Evolutionary conservation across 345 rosid genomes (phyloP).

Genomic region (Salix suchowensis): DNA sequence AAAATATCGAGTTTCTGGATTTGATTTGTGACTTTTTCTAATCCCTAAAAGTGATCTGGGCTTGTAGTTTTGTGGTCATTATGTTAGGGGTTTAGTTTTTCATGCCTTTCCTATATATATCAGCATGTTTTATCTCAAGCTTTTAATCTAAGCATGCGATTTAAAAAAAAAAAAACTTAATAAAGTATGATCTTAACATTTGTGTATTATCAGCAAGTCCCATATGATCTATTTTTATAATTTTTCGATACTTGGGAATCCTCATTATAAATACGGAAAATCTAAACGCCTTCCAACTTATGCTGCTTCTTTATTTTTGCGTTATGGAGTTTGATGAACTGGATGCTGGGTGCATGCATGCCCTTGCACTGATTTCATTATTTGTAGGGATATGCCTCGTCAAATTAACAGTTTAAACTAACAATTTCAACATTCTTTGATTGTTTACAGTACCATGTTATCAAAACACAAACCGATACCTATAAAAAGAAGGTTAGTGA

Average conservation of each 20-base stretch:
- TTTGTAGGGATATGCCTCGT: neutral
- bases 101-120: too few species aligned
- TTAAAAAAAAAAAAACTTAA: too few species aligned
- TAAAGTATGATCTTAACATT: too few species aligned
- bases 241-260: neutral
- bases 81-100: too few species aligned
- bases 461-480: conserved; percentile 46
- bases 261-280: neutral
- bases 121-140: too few species aligned
- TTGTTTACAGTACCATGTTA: conserved; percentile 36
- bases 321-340: neutral
- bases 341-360: neutral
- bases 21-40: neutral
- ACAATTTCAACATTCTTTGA: neutral
- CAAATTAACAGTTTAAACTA: neutral
- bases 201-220: too few species aligned
- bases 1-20: neutral
- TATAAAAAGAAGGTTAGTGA: conserved; percentile 48
- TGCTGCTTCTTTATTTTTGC: neutral
- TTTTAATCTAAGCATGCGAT: too few species aligned
- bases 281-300: neutral
- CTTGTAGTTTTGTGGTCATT: neutral
- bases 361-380: neutral
- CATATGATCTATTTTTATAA: neutral
- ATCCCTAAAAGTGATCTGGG: neutral